Conservation (phyloP, 192 early-diverging fungal genomes). For the Gaertneriomyces sp. region DNA sequence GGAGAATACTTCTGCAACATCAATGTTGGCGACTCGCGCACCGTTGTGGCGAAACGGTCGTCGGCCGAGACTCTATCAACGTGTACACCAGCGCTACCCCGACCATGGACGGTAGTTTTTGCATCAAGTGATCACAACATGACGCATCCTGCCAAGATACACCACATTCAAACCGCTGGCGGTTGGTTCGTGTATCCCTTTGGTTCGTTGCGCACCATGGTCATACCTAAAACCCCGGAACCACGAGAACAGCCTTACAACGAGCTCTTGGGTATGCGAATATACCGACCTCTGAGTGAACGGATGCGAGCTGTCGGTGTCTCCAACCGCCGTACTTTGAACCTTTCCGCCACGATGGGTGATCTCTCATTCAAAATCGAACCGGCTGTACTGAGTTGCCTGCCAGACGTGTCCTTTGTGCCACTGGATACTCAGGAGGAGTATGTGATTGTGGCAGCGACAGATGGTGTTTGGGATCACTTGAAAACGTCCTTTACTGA, state of each 20-base stretch:
- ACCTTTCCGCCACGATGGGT: conserved; percentile 61
- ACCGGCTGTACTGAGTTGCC: conserved; percentile 46
- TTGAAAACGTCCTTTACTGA: conserved; percentile 33
- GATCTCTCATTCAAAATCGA: conserved; percentile 61
- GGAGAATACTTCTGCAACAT: conserved; percentile 51
- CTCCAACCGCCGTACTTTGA: conserved; percentile 54
- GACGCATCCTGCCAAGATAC: conserved; percentile 54
- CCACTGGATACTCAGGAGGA: conserved; percentile 31
- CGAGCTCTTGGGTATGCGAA: conserved; percentile 47
- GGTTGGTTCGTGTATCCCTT: conserved; percentile 53
- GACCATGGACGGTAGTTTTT: conserved; percentile 45
- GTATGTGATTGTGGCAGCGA: conserved; percentile 49
- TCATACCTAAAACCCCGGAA: conserved; percentile 22
- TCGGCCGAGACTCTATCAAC: background rate
- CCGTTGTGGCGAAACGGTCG: conserved; percentile 22
- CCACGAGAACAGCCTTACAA: conserved; percentile 36
- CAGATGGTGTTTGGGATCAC: conserved; percentile 65
- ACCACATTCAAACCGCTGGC: conserved; percentile 44
- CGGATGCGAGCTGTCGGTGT: conserved; percentile 50
- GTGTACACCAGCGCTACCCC: background rate
- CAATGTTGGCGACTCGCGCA: conserved; percentile 59
- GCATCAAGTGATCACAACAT: conserved; percentile 56
- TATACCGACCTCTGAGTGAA: conserved; percentile 47
- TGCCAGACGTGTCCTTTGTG: conserved; percentile 52
- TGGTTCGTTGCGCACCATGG: conserved; percentile 35